These are phyloP conservation scores for Phytopythium oedochilum DNA, from an alignment of 352 stramenopile species.

Conservation along the genomic window DNA sequence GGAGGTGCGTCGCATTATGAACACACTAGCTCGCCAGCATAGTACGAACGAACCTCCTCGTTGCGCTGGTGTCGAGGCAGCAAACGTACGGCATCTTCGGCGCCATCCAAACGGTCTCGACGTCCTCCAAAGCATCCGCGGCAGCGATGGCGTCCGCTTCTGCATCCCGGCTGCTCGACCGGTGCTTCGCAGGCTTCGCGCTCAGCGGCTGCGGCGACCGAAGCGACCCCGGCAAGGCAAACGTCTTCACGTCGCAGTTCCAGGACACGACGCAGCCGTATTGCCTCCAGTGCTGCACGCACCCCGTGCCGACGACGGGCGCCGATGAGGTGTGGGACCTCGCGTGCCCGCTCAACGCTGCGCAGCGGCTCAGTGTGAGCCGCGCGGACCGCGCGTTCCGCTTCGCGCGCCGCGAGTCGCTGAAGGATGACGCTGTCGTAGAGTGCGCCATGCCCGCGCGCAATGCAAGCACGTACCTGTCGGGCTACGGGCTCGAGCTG, in stretches of 20 bases:
- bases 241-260: constrained; percentile 55
- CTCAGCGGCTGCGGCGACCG: constrained; percentile 54
- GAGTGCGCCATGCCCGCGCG: constrained; percentile 55
- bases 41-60: too few relatives aligned
- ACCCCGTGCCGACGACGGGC: constrained; percentile 42
- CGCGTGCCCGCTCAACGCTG: constrained; percentile 56
- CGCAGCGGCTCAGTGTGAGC: constrained; percentile 66
- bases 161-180: constrained; percentile 28
- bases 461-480: constrained; percentile 43
- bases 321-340: constrained; percentile 80
- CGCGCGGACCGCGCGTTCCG: constrained; percentile 46
- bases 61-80: constrained; percentile 14
- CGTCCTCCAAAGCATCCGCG: neutral
- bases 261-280: constrained; percentile 44
- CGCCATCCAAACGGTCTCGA: constrained; percentile 32
- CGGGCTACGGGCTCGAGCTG: constrained; percentile 49
- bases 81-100: constrained; percentile 55
- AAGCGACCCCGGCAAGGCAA: constrained; percentile 46
- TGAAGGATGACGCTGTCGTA: constrained; percentile 43
- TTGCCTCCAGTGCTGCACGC: constrained; percentile 72
- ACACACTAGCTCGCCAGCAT: too few relatives aligned
- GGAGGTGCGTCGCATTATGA: neutral
- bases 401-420: constrained; percentile 52
- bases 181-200: constrained; percentile 60
- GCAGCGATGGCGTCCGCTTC: constrained; percentile 12